Percentiles rank a stretch among this genome's conserved stretches.
Evolutionary conservation across 1,284 basidiomycete species (phyloP).

Genomic region (Cryptococcus depauperatus): DNA sequence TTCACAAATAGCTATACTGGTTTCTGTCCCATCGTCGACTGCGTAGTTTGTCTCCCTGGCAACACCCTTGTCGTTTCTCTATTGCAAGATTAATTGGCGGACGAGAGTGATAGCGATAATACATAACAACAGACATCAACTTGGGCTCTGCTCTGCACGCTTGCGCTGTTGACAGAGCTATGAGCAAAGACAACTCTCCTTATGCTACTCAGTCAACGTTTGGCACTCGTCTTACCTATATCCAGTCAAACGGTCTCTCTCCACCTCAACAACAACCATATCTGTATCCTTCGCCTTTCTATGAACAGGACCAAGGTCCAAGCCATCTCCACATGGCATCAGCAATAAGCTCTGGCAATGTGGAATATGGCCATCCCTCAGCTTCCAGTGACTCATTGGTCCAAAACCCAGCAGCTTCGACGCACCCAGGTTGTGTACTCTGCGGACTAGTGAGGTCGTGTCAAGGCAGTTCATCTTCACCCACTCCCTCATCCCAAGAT

Average conservation of each 20-base stretch:
- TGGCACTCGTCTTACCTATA: slow-evolving; percentile 8
- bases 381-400: background rate
- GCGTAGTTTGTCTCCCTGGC: too few relatives aligned
- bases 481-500: slow-evolving; percentile 8
- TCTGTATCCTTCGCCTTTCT: background rate
- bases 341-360: background rate
- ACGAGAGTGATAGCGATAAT: too few relatives aligned
- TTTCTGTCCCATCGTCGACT: too few relatives aligned
- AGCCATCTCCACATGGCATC: background rate
- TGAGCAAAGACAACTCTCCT: background rate
- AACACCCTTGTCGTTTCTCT: too few relatives aligned
- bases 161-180: too few relatives aligned
- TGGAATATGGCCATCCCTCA: background rate
- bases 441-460: slow-evolving; percentile 24
- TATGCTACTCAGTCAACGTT: slow-evolving; percentile 5
- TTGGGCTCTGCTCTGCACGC: too few relatives aligned
- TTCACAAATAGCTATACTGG: too few relatives aligned
- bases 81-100: too few relatives aligned
- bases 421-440: slow-evolving; percentile 28
- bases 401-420: background rate
- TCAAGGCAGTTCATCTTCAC: background rate
- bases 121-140: too few relatives aligned
- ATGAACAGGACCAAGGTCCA: background rate
- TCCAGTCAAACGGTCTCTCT: background rate
- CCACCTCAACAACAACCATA: background rate